A percentile compares a stretch with the other conserved stretches of the same genome.
Conservation (phyloP, 805 yeast species). For the Lachancea lanzarotensis region DNA sequence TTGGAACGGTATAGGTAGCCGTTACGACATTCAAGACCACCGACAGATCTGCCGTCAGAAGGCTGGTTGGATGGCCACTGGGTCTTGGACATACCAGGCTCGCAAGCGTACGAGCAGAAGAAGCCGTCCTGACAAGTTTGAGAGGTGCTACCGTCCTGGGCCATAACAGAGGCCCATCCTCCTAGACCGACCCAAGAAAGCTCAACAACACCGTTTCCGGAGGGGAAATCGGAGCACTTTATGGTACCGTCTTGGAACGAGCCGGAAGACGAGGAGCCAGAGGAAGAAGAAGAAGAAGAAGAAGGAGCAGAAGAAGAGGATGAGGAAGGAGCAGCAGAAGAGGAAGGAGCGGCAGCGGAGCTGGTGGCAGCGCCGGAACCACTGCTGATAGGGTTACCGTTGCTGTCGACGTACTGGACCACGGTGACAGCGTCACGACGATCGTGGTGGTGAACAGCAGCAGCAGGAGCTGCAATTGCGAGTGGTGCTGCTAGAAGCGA, state of each 20-base stretch:
- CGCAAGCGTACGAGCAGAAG: constrained; percentile 97
- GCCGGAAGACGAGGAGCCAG: constrained; percentile 35
- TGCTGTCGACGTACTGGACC: constrained; percentile 28
- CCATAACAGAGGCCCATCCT: constrained; percentile 41
- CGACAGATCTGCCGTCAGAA: constrained; percentile 79
- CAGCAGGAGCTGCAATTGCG: constrained; percentile 21
- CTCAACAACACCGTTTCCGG: constrained; percentile 66
- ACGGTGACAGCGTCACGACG: constrained; percentile 29
- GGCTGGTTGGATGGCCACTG: constrained; percentile 96
- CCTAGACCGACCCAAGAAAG: constrained; percentile 49
- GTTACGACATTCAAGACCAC: constrained; percentile 81
- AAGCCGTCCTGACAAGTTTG: constrained; percentile 74
- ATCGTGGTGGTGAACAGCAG: constrained; percentile 22
- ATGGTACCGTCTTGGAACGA: constrained; percentile 65
- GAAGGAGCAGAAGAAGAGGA: constrained; percentile 19
- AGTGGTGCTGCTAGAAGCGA: constrained; percentile 7
- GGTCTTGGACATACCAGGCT: constrained; percentile 97
- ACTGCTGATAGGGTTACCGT: constrained; percentile 23
- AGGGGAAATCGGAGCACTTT: constrained; percentile 62
- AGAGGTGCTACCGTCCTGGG: constrained; percentile 47
- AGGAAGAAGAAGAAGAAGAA: constrained; percentile 16
- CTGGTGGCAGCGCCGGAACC: constrained; percentile 11
- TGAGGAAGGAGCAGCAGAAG: constrained; percentile 13
- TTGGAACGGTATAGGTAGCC: constrained; percentile 84
- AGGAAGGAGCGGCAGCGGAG: constrained; percentile 14